Base-by-base conservation (phyloP, 2,329 filamentous ascomycete genomes). In the Fusarium beomiforme region DNA sequence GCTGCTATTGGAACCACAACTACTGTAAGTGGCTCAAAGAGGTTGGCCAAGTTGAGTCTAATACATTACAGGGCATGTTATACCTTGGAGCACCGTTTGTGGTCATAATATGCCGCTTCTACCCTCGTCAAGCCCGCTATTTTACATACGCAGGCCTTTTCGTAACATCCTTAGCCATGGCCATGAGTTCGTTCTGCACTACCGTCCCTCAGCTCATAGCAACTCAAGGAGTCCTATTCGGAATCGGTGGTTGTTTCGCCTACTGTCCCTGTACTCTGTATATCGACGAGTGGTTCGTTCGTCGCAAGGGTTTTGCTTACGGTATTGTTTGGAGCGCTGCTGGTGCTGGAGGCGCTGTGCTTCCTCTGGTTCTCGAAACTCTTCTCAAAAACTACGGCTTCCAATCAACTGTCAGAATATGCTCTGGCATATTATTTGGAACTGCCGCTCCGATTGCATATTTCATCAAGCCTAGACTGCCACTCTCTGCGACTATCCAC, bases 1-100 rank as follows among this genome's bases (percentile, higher is more conserved):
- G 83, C 89, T 13, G 82, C 87, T 11, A 87, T 92, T 54, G 90
- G 90, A 2, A 91, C 89, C 79, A 76, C 71, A 84, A 85, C 85
- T 77, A 76, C 72, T 82, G 86, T 59, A 26, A 57, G 37, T 8
- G 26, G 9, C 6, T 5, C 10, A 11, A 9, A 3, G 12, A 14
- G 17, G 7, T 12, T 42, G 17, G 7, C 5, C 1, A 17, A 5
- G n/a, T 2, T 9, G 13, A 2, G 10, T n/a, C 31, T 64, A 14
- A 58, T n/a, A 21, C 31, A 1, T 6, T 3, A 2, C 3, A 73
- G 70, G 70, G 70, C 6, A 53, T 73, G 50, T 23, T 73, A 73
- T 88, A 88, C 69, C 78, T 88, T 21, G 79, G 80, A 8, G 80
- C 81, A 9, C 84, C 86, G 0, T 59, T 88, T 4, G 79, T 83